These are phyloP conservation scores for Paratinospora sagittata DNA, from an alignment of 164 flowering plant genomes.

Conservation along the genomic window DNA sequence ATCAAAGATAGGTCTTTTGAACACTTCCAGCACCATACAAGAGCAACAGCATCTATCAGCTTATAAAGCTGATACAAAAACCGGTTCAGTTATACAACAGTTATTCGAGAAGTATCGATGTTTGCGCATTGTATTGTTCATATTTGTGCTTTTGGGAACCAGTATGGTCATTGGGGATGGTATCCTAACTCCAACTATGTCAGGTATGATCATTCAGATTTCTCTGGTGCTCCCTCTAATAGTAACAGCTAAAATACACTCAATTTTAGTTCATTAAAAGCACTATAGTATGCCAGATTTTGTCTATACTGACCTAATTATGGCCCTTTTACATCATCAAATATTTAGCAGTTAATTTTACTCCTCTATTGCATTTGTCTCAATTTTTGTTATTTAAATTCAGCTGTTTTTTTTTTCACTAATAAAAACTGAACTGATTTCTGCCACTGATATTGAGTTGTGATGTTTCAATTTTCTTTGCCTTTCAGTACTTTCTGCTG, in stretches of 20 bases:
- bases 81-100: constrained; percentile 27
- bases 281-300: not conserved
- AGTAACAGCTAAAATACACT: no score
- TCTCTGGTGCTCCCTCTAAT: not conserved
- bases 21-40: constrained; percentile 18
- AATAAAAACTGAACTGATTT: not conserved
- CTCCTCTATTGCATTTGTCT: not conserved
- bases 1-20: constrained; percentile 35
- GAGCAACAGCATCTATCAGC: constrained; percentile 28
- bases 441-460: not conserved
- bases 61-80: constrained; percentile 27
- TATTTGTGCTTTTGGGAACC: constrained; percentile 49
- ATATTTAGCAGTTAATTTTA: not conserved
- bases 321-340: not conserved
- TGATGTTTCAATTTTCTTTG: not conserved
- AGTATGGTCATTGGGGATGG: constrained; percentile 65
- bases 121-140: constrained; percentile 34
- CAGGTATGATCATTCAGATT: constrained; percentile 27
- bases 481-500: constrained; percentile 46
- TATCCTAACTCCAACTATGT: constrained; percentile 51
- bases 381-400: no score
- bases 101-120: constrained; percentile 38
- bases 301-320: not conserved
- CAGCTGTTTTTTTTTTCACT: not conserved
- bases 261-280: not conserved